Percentiles rank a stretch among this genome's conserved stretches.
phyloP scores from a whole-genome alignment of 164 flowering plant genomes.

The Umbilicus rupestris region DNA sequence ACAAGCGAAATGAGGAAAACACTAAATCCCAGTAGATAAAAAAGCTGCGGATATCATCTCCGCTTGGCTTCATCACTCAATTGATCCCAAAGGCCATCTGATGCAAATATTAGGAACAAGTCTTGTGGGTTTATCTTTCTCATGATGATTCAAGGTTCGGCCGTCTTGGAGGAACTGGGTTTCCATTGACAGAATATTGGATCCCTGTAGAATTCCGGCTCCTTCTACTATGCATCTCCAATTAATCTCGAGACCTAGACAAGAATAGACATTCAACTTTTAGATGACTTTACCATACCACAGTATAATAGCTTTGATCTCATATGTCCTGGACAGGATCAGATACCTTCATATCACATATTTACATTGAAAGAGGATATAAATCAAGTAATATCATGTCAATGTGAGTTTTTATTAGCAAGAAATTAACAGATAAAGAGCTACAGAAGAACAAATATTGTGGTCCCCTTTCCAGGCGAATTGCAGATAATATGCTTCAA shows the following conservation, averaged over 20 bases:
- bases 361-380: neutral
- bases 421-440: neutral
- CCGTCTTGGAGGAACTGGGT: too few species aligned
- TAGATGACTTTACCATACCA: neutral
- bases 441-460: neutral
- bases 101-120: too few species aligned
- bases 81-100: too few species aligned
- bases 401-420: neutral
- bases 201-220: too few species aligned
- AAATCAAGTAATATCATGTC: neutral
- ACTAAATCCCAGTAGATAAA: too few species aligned
- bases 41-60: too few species aligned
- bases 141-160: too few species aligned
- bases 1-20: too few species aligned
- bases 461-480: neutral
- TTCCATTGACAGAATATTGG: too few species aligned
- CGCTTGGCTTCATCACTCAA: too few species aligned
- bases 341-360: neutral
- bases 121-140: too few species aligned
- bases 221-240: conserved; percentile 8
- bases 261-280: conserved; percentile 1
- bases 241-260: conserved; percentile 1
- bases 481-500: too few species aligned
- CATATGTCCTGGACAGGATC: neutral
- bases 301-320: neutral